Percentiles rank a stretch among this genome's conserved stretches.
These are phyloP conservation scores for Coemansia sp. DNA, from an alignment of 371 early-diverging fungal species.

Conservation along the genomic window DNA sequence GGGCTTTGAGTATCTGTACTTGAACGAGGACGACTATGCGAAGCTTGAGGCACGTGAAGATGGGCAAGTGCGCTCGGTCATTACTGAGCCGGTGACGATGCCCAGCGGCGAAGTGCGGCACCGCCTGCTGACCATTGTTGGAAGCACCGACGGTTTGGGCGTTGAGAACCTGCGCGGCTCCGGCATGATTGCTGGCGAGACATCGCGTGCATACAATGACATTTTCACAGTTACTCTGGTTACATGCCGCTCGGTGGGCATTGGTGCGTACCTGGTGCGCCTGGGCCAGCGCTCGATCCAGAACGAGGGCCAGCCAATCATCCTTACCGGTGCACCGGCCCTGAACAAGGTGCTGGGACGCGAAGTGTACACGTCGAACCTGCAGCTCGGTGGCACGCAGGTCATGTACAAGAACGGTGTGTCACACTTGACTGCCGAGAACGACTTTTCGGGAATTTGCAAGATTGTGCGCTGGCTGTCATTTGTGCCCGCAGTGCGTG, in stretches of 20 bases:
- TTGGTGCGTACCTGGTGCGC: conserved; percentile 98
- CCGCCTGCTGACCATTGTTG: conserved; percentile 88
- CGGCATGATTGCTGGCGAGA: conserved; percentile 98
- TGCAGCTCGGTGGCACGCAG: conserved; percentile 98
- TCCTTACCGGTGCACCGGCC: conserved; percentile 97
- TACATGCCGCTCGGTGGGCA: conserved; percentile 97
- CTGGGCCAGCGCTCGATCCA: conserved; percentile 97
- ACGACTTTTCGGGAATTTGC: conserved; percentile 89
- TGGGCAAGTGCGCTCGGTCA: conserved; percentile 62
- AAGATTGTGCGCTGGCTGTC: conserved; percentile 95
- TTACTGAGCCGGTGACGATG: conserved; percentile 59
- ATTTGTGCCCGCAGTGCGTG: conserved; percentile 77
- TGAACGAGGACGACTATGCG: conserved; percentile 72
- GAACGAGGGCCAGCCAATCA: conserved; percentile 96
- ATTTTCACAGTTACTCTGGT: conserved; percentile 97
- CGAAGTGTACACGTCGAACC: conserved; percentile 96
- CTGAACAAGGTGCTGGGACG: conserved; percentile 98
- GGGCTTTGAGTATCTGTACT: conserved; percentile 92
- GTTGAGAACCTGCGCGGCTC: conserved; percentile 99
- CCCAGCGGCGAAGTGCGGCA: conserved; percentile 65
- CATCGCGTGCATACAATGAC: conserved; percentile 91
- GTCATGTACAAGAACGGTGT: conserved; percentile 99
- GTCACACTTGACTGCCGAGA: conserved; percentile 91
- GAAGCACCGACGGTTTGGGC: conserved; percentile 87
- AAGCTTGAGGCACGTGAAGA: conserved; percentile 57